These are phyloP conservation scores for Erythrobasidium hasegawianum DNA, from an alignment of 1,284 basidiomycete genomes.

Conservation along the genomic window DNA sequence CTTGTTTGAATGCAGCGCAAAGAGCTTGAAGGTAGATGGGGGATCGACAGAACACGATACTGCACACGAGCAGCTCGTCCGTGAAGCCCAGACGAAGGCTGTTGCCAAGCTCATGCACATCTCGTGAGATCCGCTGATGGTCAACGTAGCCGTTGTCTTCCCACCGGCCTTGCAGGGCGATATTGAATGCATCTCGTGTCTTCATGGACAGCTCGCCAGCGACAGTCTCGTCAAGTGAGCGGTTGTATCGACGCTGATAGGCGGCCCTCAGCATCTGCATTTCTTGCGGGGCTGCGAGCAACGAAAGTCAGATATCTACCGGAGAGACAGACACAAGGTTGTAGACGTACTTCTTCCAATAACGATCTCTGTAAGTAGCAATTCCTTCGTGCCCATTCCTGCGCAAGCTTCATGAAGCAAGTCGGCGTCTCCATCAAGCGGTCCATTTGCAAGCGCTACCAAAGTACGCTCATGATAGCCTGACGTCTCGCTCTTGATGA, in stretches of 20 bases:
- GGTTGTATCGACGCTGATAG: slow-evolving; percentile 43
- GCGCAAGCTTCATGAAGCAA: slow-evolving; percentile 45
- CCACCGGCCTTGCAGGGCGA: slow-evolving; percentile 41
- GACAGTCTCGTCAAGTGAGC: slow-evolving; percentile 46
- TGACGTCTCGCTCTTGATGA: slow-evolving; percentile 47
- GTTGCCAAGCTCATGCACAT: slow-evolving; percentile 5
- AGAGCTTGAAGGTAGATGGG: slow-evolving; percentile 46
- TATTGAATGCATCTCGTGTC: slow-evolving; percentile 25
- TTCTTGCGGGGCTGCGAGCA: slow-evolving; percentile 43
- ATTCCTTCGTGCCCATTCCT: slow-evolving; percentile 48
- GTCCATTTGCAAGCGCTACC: slow-evolving; percentile 44
- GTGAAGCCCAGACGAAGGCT: slow-evolving; percentile 21
- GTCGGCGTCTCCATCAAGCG: slow-evolving; percentile 46
- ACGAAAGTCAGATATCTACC: no score
- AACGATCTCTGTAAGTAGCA: slow-evolving; percentile 47
- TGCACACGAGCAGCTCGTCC: slow-evolving; percentile 35
- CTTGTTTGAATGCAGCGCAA: slow-evolving; percentile 43
- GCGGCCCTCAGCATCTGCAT: slow-evolving; percentile 46
- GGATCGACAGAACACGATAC: slow-evolving; percentile 47
- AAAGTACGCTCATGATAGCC: slow-evolving; percentile 46
- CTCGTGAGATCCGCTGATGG: slow-evolving; percentile 7
- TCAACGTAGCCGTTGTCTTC: slow-evolving; percentile 40
- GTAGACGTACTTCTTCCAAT: slow-evolving; percentile 39
- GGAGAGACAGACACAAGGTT: no score
- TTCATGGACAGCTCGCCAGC: slow-evolving; percentile 48